Evolutionary conservation across 176 grass and related monocot species (phyloP), one percentile per base, ranked within the genome.

Genomic region (Juncus effusus): DNA sequence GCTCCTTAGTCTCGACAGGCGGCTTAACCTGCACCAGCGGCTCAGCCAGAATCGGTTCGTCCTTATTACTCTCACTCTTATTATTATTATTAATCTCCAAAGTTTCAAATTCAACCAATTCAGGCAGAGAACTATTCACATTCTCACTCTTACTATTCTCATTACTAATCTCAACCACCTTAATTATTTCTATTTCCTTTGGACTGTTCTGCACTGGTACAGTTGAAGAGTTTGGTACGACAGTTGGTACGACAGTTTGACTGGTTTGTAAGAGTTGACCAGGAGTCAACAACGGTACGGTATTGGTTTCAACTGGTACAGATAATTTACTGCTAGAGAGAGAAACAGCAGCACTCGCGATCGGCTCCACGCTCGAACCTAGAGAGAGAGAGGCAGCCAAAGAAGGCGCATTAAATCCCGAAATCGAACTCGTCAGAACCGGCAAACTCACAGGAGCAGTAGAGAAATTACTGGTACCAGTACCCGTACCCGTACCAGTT

Each of bases 201-300:
- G 57, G 67, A 7, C 9, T 84, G 16, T 15, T 56, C 47, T 84
- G 62, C 38, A 81, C 14, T 47, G 59, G 50, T 42, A 67, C 28
- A 44, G 53, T 62, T 61, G 40, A 59, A 69, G 38, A 72, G 36
- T 45, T 11, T 9, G 59, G 36, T 64, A 77, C 72, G 67, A 66
- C 13, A 64, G 69, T 44, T 42, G 61, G 52, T 14, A 42, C 38
- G 49, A 42, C 38, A 51, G 76, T 36, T 41, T 76, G 52, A 76
- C 51, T 62, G 45, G 77, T 75, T 52, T 82, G 72, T 62, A 92
- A 54, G 78, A 97, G 64, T 74, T 89, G 74, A 61, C 78, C 85
- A 72, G 83, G 75, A 56, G 59, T 84, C 60, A 92, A 66, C 57
- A 84, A 60, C 4, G 75, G 16, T 39, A 89, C 36, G 44, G 52